phyloP scores from a whole-genome alignment of 1,284 basidiomycete species.

The Phellinidium pouzarii region DNA sequence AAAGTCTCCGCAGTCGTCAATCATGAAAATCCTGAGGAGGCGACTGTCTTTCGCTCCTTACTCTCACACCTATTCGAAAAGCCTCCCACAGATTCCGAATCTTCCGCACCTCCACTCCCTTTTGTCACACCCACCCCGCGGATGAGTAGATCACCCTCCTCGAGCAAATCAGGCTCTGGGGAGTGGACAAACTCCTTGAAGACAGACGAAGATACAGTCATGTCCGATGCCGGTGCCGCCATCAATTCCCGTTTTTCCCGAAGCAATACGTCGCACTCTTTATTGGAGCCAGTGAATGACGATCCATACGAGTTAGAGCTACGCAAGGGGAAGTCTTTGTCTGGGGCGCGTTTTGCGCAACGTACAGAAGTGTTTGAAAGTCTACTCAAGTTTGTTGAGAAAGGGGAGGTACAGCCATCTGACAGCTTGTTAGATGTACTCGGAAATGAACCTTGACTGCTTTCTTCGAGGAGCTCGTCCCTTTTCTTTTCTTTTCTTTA shows the following conservation, averaged over 20 bases:
- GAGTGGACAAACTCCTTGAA: constrained; percentile 16
- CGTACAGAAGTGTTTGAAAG: constrained; percentile 64
- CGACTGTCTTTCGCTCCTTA: constrained; percentile 56
- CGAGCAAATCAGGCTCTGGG: constrained; percentile 17
- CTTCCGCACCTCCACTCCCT: not conserved
- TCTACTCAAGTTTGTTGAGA: constrained; percentile 54
- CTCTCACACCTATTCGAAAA: constrained; percentile 57
- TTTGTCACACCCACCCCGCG: not conserved
- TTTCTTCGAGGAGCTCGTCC: not conserved
- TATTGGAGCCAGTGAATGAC: constrained; percentile 28
- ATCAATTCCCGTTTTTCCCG: not conserved
- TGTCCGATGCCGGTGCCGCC: constrained; percentile 24
- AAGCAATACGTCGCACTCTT: not conserved
- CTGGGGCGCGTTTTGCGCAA: constrained; percentile 43
- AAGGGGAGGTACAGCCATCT: constrained; percentile 44
- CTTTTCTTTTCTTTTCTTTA: not conserved
- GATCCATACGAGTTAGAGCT: constrained; percentile 33
- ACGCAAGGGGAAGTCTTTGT: constrained; percentile 22
- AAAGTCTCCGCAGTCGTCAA: constrained; percentile 66
- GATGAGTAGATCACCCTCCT: constrained; percentile 16
- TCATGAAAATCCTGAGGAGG: constrained; percentile 55
- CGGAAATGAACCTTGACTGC: not conserved
- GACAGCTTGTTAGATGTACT: constrained; percentile 47
- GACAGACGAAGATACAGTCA: constrained; percentile 33
- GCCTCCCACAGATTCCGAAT: constrained; percentile 15